A percentile compares a stretch with the other conserved stretches of the same genome.
Conservation (phyloP, 2,329 filamentous ascomycete species). For the Venturia pyrina region DNA sequence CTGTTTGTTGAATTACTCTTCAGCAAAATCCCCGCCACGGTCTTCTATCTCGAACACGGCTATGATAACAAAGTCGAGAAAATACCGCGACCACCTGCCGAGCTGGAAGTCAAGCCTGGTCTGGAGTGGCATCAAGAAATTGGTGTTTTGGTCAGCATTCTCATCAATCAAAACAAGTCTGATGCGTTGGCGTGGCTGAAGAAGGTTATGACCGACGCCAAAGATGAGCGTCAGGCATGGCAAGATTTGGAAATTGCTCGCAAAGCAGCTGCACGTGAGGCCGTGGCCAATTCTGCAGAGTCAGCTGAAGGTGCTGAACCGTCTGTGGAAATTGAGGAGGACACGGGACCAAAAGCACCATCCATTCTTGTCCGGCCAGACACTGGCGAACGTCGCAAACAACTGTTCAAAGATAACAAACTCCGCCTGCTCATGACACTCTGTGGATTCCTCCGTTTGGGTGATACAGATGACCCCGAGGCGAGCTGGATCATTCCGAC, state of each 20-base stretch:
- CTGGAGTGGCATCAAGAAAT: conserved; percentile 59
- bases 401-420: conserved; percentile 83
- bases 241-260: conserved; percentile 58
- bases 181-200: conserved; percentile 78
- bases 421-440: conserved; percentile 76
- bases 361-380: conserved; percentile 38
- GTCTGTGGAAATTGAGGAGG: conserved; percentile 1
- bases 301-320: not conserved
- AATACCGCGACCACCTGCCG: conserved; percentile 60
- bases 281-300: not conserved
- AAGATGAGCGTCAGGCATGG: conserved; percentile 67
- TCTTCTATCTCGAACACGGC: conserved; percentile 84
- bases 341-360: conserved; percentile 31
- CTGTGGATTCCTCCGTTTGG: conserved; percentile 57
- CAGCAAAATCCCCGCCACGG: conserved; percentile 75
- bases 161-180: conserved; percentile 69
- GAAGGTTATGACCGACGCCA: conserved; percentile 55
- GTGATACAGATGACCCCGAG: conserved; percentile 61
- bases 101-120: conserved; percentile 70
- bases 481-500: conserved; percentile 70
- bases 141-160: conserved; percentile 65
- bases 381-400: conserved; percentile 54
- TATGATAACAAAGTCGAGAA: conserved; percentile 68
- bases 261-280: conserved; percentile 28
- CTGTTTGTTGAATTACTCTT: conserved; percentile 88